These are phyloP conservation scores for Salix koriyanagi DNA, from an alignment of 345 rosid genomes.

Conservation along the genomic window DNA sequence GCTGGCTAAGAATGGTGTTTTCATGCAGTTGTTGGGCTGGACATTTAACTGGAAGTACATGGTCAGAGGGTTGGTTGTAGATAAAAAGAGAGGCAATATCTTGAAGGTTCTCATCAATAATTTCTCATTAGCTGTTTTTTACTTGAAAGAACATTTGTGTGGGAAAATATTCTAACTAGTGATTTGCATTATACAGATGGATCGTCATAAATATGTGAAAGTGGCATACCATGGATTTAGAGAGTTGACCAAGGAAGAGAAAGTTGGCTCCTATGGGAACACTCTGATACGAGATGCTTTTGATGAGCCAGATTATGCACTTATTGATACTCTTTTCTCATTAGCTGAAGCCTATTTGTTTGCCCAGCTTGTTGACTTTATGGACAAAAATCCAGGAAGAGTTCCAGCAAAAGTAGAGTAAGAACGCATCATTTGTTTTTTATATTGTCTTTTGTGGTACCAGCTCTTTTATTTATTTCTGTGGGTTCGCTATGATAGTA, in stretches of 20 bases:
- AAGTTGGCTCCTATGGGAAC: slow-evolving; percentile 76
- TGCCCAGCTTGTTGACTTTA: slow-evolving; percentile 93
- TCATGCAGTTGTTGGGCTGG: slow-evolving; percentile 68
- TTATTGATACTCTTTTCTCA: slow-evolving; percentile 91
- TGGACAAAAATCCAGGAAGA: slow-evolving; percentile 74
- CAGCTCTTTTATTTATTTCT: too few relatives aligned
- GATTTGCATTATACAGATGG: slow-evolving; percentile 60
- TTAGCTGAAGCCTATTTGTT: slow-evolving; percentile 92
- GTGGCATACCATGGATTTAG: slow-evolving; percentile 95
- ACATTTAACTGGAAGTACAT: slow-evolving; percentile 88
- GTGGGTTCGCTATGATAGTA: neutral
- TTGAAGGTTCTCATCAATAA: slow-evolving; percentile 50
- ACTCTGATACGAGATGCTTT: slow-evolving; percentile 81
- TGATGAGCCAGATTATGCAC: slow-evolving; percentile 97
- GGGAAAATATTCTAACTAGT: slow-evolving; percentile 5
- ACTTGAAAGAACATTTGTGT: neutral
- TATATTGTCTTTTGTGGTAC: neutral
- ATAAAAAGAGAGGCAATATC: slow-evolving; percentile 95
- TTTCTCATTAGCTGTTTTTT: neutral
- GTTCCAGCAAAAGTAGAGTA: slow-evolving; percentile 60
- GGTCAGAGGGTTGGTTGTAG: slow-evolving; percentile 97
- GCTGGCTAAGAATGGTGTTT: slow-evolving; percentile 12
- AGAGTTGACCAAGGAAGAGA: slow-evolving; percentile 89
- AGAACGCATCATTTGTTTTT: slow-evolving; percentile 14
- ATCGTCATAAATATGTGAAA: slow-evolving; percentile 94